phyloP scores from a whole-genome alignment of 2,329 filamentous ascomycete species.

The Thielaviopsis euricoi region DNA sequence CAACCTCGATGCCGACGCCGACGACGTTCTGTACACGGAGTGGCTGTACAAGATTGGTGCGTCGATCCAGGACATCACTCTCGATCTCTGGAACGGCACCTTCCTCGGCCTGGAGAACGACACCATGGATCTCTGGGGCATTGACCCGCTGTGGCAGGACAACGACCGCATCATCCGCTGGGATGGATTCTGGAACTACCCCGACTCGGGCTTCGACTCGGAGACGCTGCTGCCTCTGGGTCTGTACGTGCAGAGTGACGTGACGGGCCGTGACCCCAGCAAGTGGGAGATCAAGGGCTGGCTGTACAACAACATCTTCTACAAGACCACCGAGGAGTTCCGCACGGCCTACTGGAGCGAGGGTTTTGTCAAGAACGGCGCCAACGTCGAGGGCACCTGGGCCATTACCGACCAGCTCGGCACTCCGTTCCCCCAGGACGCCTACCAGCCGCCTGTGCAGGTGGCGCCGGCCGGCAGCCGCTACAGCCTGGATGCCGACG shows the following conservation, averaged over 20 bases:
- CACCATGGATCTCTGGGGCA: slow-evolving; percentile 19
- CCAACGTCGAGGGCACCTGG: slow-evolving; percentile 20
- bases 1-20: slow-evolving; percentile 19
- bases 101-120: slow-evolving; percentile 20
- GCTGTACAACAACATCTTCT: slow-evolving; percentile 25
- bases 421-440: slow-evolving; percentile 20
- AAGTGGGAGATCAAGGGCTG: slow-evolving; percentile 26
- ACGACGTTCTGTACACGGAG: slow-evolving; percentile 19
- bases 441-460: slow-evolving; percentile 21
- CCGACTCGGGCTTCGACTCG: slow-evolving; percentile 18
- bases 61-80: slow-evolving; percentile 29
- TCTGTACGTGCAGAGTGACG: slow-evolving; percentile 28
- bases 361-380: slow-evolving; percentile 21
- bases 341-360: slow-evolving; percentile 23
- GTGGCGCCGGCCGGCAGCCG: slow-evolving; percentile 24
- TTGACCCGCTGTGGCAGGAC: slow-evolving; percentile 24
- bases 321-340: slow-evolving; percentile 19
- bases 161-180: slow-evolving; percentile 23
- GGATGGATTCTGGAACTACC: slow-evolving; percentile 25
- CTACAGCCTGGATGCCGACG: slow-evolving; percentile 25
- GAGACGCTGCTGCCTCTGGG: slow-evolving; percentile 27
- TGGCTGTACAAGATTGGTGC: slow-evolving; percentile 14
- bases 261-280: slow-evolving; percentile 25
- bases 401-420: slow-evolving; percentile 21
- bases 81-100: slow-evolving; percentile 21